Percentiles rank a stretch among this genome's conserved stretches.
phyloP scores from a whole-genome alignment of 2,329 filamentous ascomycete genomes.

The Aspergillus flavus region DNA sequence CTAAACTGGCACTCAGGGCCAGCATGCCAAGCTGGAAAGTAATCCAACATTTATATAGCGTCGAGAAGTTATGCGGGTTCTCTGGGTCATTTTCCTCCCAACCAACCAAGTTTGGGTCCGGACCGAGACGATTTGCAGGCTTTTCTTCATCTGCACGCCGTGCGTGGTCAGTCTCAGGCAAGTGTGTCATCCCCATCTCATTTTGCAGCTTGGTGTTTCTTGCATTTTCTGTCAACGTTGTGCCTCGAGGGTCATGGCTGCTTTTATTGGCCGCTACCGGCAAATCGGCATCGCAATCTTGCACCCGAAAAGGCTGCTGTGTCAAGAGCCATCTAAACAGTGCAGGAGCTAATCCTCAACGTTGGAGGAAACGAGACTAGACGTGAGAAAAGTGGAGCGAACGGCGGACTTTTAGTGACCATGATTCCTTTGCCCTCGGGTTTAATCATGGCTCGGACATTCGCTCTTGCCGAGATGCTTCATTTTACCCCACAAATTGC shows the following conservation, averaged over 20 bases:
- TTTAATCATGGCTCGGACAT: background rate
- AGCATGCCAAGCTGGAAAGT: constrained; percentile 55
- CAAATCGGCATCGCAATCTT: background rate
- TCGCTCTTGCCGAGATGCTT: background rate
- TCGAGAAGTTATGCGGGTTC: constrained; percentile 54
- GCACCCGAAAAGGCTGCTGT: background rate
- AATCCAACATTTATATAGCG: constrained; percentile 49
- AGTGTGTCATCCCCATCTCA: background rate
- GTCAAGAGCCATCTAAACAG: background rate
- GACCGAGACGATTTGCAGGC: background rate
- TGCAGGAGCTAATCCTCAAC: background rate
- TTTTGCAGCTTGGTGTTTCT: background rate
- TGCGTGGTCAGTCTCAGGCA: background rate
- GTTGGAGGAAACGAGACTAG: background rate
- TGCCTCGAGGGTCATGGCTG: background rate
- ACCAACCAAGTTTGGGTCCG: background rate
- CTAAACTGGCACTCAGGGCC: constrained; percentile 53
- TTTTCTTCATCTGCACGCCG: background rate
- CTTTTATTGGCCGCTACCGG: background rate
- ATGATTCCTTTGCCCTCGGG: background rate
- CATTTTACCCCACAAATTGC: background rate
- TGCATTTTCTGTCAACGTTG: background rate
- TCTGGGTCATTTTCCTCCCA: constrained; percentile 14
- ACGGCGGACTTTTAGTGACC: background rate
- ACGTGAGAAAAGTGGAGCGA: background rate